These are phyloP conservation scores for Cyberlindnera suaveolens DNA, from an alignment of 805 yeast species.

Conservation along the genomic window DNA sequence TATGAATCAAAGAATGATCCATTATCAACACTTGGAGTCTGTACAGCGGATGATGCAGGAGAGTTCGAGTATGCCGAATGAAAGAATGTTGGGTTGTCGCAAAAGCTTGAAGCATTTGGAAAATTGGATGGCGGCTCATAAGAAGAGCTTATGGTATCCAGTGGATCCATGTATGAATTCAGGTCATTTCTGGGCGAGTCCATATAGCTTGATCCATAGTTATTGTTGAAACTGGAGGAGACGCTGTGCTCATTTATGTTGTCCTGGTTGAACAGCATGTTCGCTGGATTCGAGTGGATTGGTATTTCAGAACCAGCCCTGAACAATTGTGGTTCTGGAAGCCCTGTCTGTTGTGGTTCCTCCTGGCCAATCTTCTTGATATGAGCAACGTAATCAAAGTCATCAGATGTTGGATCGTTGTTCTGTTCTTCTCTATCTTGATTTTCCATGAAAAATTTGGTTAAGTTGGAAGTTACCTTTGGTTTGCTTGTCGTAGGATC, in stretches of 20 bases:
- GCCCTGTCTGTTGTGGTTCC: slow-evolving; percentile 11
- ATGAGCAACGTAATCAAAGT: slow-evolving; percentile 61
- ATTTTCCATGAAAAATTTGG: slow-evolving; percentile 18
- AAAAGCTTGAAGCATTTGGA: slow-evolving; percentile 14
- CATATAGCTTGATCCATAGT: slow-evolving; percentile 15
- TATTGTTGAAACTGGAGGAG: slow-evolving; percentile 4
- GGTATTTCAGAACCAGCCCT: slow-evolving; percentile 11
- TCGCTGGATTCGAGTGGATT: slow-evolving; percentile 6
- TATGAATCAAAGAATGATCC: slow-evolving; percentile 22
- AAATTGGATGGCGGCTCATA: slow-evolving; percentile 23
- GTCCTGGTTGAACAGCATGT: slow-evolving; percentile 2
- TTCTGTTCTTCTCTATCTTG: slow-evolving; percentile 4
- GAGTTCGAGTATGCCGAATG: slow-evolving; percentile 15
- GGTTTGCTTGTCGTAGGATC: slow-evolving; percentile 5
- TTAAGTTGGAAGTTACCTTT: slow-evolving; percentile 20
- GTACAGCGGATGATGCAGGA: slow-evolving; percentile 20
- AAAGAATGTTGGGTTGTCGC: slow-evolving; percentile 15
- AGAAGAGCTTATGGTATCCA: slow-evolving; percentile 20
- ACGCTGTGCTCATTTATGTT: slow-evolving; percentile 6
- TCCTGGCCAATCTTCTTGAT: slow-evolving; percentile 49
- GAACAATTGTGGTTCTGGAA: slow-evolving; percentile 3
- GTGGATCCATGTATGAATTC: slow-evolving; percentile 22
- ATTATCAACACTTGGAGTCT: slow-evolving; percentile 19
- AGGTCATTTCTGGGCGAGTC: slow-evolving; percentile 22
- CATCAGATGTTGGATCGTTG: slow-evolving; percentile 43